A percentile compares a stretch with the other conserved stretches of the same genome.
phyloP scores from a whole-genome alignment of 2,329 filamentous ascomycete species.

The Fusarium sp. region DNA sequence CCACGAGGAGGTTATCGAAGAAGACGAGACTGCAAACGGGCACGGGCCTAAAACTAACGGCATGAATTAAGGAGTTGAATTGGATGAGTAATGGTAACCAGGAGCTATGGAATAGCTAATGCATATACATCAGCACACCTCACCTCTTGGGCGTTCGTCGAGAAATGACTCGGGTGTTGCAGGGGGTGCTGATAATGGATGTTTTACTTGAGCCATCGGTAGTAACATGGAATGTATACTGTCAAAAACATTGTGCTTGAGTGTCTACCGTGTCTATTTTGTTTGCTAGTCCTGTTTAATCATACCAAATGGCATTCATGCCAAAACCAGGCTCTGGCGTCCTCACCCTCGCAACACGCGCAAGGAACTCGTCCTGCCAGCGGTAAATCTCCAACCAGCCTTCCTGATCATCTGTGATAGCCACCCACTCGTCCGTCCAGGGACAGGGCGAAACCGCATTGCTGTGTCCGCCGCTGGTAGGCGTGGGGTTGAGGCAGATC shows the following conservation, averaged over 20 bases:
- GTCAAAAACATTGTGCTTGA: not conserved
- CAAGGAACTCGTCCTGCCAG: conserved; percentile 83
- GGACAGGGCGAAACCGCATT: conserved; percentile 87
- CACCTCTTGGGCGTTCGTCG: not conserved
- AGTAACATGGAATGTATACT: conserved; percentile 1
- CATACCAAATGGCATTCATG: conserved; percentile 97
- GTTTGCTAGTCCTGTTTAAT: conserved; percentile 49
- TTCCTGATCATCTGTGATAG: conserved; percentile 86
- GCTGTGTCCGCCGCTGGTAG: conserved; percentile 86
- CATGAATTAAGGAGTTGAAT: conserved; percentile 14
- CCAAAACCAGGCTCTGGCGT: conserved; percentile 90
- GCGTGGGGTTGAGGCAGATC: conserved; percentile 83
- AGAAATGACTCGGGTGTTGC: not conserved
- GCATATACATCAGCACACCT: not conserved
- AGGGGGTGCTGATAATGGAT: conserved; percentile 2
- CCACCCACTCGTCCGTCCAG: conserved; percentile 89
- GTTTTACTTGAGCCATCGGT: conserved; percentile 6
- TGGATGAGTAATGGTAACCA: conserved; percentile 8
- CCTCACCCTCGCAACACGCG: conserved; percentile 77
- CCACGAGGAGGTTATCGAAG: conserved; percentile 33
- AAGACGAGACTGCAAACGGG: conserved; percentile 14
- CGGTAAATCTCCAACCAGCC: conserved; percentile 89
- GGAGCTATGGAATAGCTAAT: not conserved
- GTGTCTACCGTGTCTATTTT: not conserved
- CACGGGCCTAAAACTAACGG: conserved; percentile 37